These are phyloP conservation scores for Phytopythium aichiense DNA, from an alignment of 352 stramenopile species.

Conservation along the genomic window DNA sequence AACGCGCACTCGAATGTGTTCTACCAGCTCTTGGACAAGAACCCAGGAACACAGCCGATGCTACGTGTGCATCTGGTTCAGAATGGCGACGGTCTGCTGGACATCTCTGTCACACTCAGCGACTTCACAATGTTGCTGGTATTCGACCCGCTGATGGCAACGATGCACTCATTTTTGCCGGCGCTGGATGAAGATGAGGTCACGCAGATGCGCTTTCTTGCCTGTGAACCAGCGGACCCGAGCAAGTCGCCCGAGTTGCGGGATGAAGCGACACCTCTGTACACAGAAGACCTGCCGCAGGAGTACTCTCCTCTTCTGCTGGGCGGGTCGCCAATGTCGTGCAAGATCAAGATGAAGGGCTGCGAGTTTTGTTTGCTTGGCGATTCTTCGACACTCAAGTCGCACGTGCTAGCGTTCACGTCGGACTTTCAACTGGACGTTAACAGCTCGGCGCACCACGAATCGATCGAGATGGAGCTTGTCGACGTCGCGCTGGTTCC, in stretches of 20 bases:
- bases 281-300: conserved; percentile 51
- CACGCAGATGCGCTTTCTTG: conserved; percentile 70
- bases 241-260: conserved; percentile 55
- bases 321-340: conserved; percentile 43
- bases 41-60: conserved; percentile 54
- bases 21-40: conserved; percentile 68
- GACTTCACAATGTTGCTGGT: conserved; percentile 70
- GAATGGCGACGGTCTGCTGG: conserved; percentile 45
- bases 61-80: conserved; percentile 47
- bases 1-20: conserved; percentile 67
- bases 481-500: conserved; percentile 78
- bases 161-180: conserved; percentile 52
- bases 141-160: conserved; percentile 66
- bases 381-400: conserved; percentile 65
- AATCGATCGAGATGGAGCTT: conserved; percentile 71
- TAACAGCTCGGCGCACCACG: conserved; percentile 50
- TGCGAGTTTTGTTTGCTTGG: conserved; percentile 78
- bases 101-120: conserved; percentile 47
- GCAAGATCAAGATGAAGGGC: conserved; percentile 43
- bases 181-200: conserved; percentile 64
- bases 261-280: conserved; percentile 41
- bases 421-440: conserved; percentile 66
- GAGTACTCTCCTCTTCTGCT: conserved; percentile 72
- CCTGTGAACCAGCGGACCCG: conserved; percentile 32
- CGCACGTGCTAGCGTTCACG: conserved; percentile 79